phyloP scores from a whole-genome alignment of 202 grass and related monocot genomes.

The Bolboschoenoplectus hybrid region DNA sequence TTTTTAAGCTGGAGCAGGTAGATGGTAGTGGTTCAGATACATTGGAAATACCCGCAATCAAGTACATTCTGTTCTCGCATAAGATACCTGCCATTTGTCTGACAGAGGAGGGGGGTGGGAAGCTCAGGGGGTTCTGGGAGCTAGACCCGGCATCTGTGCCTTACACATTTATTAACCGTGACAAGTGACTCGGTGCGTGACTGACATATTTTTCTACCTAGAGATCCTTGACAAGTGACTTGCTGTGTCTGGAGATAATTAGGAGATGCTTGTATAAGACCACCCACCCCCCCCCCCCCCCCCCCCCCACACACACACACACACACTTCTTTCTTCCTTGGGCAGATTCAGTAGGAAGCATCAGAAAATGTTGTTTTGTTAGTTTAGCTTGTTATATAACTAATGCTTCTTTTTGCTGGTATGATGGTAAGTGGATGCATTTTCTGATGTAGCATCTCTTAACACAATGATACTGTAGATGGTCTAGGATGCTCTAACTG shows the following conservation, averaged over 20 bases:
- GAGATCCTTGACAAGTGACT: background rate
- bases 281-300: no score
- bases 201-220: background rate
- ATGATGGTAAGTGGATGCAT: background rate
- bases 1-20: slow-evolving; percentile 58
- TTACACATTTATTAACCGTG: slow-evolving; percentile 49
- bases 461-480: background rate
- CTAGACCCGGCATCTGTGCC: slow-evolving; percentile 84
- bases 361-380: background rate
- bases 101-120: slow-evolving; percentile 59
- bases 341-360: background rate
- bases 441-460: background rate
- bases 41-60: slow-evolving; percentile 48
- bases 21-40: slow-evolving; percentile 29
- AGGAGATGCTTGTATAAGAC: background rate
- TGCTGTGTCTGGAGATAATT: background rate
- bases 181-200: background rate
- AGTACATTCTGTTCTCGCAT: slow-evolving; percentile 70
- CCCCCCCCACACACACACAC: no score
- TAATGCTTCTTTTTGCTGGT: background rate
- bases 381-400: background rate
- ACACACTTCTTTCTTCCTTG: background rate
- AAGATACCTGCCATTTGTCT: slow-evolving; percentile 61
- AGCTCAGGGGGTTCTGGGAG: slow-evolving; percentile 68
- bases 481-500: background rate